Conservation (phyloP, 768 basidiomycete species). For the Suillus fuscotomentosus region DNA sequence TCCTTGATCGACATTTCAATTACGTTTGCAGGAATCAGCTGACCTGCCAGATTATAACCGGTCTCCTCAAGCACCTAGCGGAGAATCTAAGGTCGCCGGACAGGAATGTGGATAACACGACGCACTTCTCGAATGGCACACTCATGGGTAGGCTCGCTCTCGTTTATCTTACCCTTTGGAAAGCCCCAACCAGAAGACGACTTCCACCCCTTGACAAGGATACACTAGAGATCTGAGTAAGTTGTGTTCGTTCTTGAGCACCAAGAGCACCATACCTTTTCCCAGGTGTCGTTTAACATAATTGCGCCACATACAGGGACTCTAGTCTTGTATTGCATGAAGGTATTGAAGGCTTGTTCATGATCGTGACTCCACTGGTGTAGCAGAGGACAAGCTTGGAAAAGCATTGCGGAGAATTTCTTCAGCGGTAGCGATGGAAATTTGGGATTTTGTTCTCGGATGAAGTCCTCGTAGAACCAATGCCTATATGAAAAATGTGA, state of each 20-base stretch:
- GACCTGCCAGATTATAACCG: constrained; percentile 81
- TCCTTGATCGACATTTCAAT: constrained; percentile 88
- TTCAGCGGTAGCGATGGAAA: constrained; percentile 89
- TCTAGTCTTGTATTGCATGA: constrained; percentile 94
- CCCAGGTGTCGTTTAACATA: constrained; percentile 88
- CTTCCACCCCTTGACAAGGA: constrained; percentile 99
- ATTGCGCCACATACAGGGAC: constrained; percentile 98
- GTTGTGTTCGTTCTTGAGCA: constrained; percentile 10
- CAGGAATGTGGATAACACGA: neutral
- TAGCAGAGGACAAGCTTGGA: constrained; percentile 80
- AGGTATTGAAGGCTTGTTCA: constrained; percentile 81
- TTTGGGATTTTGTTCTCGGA: constrained; percentile 85
- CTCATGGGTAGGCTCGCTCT: constrained; percentile 76
- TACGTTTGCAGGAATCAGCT: constrained; percentile 63
- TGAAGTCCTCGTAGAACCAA: constrained; percentile 99
- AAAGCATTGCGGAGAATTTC: constrained; percentile 90
- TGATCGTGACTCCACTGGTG: constrained; percentile 83
- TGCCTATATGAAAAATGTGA: constrained; percentile 53
- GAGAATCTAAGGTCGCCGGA: constrained; percentile 12
- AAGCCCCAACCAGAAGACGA: constrained; percentile 98
- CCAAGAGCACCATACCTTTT: constrained; percentile 65
- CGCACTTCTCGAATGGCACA: constrained; percentile 93
- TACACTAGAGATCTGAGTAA: constrained; percentile 53
- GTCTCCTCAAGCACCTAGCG: constrained; percentile 95
- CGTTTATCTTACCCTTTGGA: constrained; percentile 99